Evolutionary conservation across 2,329 filamentous ascomycete genomes (phyloP).

Genomic region (Passalora sequoiae): DNA sequence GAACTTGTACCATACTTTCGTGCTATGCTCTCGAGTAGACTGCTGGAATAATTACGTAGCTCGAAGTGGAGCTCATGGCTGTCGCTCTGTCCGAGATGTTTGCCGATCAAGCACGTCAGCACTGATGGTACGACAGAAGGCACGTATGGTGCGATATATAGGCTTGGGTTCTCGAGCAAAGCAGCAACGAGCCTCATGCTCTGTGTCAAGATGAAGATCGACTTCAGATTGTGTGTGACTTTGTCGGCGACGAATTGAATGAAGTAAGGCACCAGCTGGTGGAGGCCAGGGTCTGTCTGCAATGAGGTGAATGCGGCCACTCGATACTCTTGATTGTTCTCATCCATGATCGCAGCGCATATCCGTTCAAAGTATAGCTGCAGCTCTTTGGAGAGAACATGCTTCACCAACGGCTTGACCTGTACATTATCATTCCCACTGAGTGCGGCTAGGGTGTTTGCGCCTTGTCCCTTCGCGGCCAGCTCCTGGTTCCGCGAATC

Average conservation of each 20-base stretch:
- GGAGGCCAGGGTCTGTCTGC: slow-evolving; percentile 81
- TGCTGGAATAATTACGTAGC: slow-evolving; percentile 77
- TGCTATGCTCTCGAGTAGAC: slow-evolving; percentile 72
- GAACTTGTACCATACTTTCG: slow-evolving; percentile 77
- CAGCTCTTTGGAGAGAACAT: slow-evolving; percentile 91
- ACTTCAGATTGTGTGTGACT: slow-evolving; percentile 87
- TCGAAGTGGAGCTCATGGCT: slow-evolving; percentile 62
- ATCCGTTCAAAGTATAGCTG: slow-evolving; percentile 97
- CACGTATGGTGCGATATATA: slow-evolving; percentile 69
- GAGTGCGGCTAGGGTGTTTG: slow-evolving; percentile 78
- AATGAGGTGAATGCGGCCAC: slow-evolving; percentile 81
- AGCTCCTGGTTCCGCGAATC: slow-evolving; percentile 81
- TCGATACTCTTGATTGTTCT: slow-evolving; percentile 80
- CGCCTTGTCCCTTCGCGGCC: slow-evolving; percentile 81
- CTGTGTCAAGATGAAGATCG: slow-evolving; percentile 79
- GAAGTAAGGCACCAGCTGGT: slow-evolving; percentile 94
- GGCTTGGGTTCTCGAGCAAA: slow-evolving; percentile 73
- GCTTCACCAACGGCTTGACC: slow-evolving; percentile 88
- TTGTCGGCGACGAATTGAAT: slow-evolving; percentile 94
- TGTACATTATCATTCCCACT: slow-evolving; percentile 77
- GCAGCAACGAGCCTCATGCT: slow-evolving; percentile 89
- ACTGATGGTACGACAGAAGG: slow-evolving; percentile 74
- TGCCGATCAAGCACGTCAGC: slow-evolving; percentile 82
- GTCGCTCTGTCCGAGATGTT: slow-evolving; percentile 62
- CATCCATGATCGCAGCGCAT: slow-evolving; percentile 79